Evolutionary conservation across 225 moss, liverwort and hornwort genomes (phyloP).

Genomic region (Sphagnum contortum): DNA sequence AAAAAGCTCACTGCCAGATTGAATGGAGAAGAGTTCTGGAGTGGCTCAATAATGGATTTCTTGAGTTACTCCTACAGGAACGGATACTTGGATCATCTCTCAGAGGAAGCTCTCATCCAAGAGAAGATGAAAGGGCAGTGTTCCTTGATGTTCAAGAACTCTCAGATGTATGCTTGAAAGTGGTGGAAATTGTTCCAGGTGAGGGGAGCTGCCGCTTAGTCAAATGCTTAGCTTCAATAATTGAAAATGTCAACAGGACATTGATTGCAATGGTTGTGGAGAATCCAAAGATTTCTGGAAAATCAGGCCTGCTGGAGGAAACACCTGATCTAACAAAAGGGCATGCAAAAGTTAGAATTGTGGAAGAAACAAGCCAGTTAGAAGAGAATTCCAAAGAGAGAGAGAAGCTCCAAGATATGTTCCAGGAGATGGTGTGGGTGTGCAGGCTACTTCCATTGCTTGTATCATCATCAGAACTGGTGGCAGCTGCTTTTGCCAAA

Average conservation of each 20-base stretch:
- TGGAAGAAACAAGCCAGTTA: not conserved
- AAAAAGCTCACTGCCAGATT: not conserved
- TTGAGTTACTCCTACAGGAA: conserved; percentile 47
- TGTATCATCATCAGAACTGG: conserved; percentile 25
- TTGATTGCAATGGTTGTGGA: conserved; percentile 11
- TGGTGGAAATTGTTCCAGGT: conserved; percentile 28
- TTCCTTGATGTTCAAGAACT: conserved; percentile 9
- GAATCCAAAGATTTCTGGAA: not conserved
- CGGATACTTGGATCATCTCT: conserved; percentile 4
- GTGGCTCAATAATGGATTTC: conserved; percentile 65
- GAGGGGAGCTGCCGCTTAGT: conserved; percentile 49
- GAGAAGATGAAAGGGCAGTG: not conserved
- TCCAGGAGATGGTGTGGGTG: conserved; percentile 24
- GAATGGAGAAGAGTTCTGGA: conserved; percentile 33
- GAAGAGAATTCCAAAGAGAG: not conserved
- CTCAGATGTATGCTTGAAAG: conserved; percentile 38
- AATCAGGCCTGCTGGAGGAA: not conserved
- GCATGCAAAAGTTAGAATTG: not conserved
- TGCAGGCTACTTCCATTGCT: conserved; percentile 34
- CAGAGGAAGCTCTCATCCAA: not conserved
- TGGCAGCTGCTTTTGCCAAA: conserved; percentile 32
- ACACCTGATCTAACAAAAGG: not conserved
- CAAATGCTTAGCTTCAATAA: conserved; percentile 6
- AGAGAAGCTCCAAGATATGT: conserved; percentile 11
- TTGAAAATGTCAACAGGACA: conserved; percentile 13